Evolutionary conservation across 345 rosid genomes (phyloP).

Genomic region (Rhizophora mangle): DNA sequence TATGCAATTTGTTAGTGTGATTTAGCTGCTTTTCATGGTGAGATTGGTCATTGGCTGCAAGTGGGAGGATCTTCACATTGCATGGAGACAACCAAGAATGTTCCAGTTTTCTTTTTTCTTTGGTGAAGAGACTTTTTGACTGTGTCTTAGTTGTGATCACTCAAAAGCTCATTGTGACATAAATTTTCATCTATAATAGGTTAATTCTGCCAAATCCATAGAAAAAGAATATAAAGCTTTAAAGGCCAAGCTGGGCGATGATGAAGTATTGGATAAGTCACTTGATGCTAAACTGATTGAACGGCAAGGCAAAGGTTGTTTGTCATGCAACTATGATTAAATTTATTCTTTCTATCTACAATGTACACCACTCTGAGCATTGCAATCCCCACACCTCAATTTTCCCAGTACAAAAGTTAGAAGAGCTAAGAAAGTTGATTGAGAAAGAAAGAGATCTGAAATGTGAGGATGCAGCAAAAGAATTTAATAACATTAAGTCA

Average conservation of each 20-base stretch:
- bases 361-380: not conserved
- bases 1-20: not conserved
- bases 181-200: conserved; percentile 27
- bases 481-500: conserved; percentile 44
- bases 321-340: conserved; percentile 15
- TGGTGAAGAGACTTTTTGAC: not conserved
- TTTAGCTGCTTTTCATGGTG: too few species aligned
- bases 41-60: too few species aligned
- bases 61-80: too few species aligned
- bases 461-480: conserved; percentile 50
- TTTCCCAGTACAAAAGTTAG: conserved; percentile 60
- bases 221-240: conserved; percentile 72
- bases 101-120: too few species aligned
- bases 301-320: conserved; percentile 56
- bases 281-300: conserved; percentile 75
- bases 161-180: not conserved
- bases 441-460: conserved; percentile 59
- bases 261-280: conserved; percentile 56
- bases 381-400: not conserved
- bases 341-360: conserved; percentile 1
- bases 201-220: conserved; percentile 68
- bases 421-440: conserved; percentile 43
- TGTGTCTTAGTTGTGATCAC: not conserved
- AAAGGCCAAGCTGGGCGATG: conserved; percentile 66
- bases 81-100: too few species aligned